Percentiles rank a stretch among this genome's conserved stretches.
Evolutionary conservation across 2,329 filamentous ascomycete species (phyloP).

Genomic region (Microsporum audouinii): DNA sequence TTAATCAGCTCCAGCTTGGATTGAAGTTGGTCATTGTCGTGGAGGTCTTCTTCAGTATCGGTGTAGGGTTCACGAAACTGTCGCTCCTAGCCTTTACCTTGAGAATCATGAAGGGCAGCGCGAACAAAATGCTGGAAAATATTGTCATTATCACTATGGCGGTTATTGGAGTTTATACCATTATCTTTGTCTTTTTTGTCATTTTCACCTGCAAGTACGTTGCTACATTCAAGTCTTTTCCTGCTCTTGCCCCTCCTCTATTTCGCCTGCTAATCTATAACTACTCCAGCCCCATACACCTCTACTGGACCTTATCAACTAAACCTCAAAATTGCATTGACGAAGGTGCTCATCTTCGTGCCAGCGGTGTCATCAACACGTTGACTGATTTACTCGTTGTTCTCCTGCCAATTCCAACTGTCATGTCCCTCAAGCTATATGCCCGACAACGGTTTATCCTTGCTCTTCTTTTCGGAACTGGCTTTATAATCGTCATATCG

Average conservation of each 20-base stretch:
- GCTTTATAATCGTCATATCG: not conserved
- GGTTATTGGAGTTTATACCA: not conserved
- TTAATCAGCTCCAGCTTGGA: not conserved
- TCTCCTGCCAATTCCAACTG: not conserved
- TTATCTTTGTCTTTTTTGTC: not conserved
- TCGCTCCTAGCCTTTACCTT: not conserved
- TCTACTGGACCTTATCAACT: not conserved
- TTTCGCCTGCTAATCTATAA: not conserved
- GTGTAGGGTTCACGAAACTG: not conserved
- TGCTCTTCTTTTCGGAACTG: not conserved
- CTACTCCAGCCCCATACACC: not conserved
- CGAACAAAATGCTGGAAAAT: not conserved
- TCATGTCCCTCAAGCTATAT: not conserved
- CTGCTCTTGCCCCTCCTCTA: no score
- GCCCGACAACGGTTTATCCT: not conserved
- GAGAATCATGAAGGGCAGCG: not conserved
- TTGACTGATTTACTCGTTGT: not conserved
- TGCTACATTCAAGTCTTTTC: no score
- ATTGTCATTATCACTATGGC: not conserved
- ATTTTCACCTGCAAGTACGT: not conserved
- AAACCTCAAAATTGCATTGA: not conserved
- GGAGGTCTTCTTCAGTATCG: not conserved
- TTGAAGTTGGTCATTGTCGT: not conserved
- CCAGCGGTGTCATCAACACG: not conserved
- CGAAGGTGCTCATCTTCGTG: not conserved